Evolutionary conservation across 176 grass and related monocot species (phyloP), one percentile per base, ranked within the genome.

Genomic region (Chrysopogon serrulatus): DNA sequence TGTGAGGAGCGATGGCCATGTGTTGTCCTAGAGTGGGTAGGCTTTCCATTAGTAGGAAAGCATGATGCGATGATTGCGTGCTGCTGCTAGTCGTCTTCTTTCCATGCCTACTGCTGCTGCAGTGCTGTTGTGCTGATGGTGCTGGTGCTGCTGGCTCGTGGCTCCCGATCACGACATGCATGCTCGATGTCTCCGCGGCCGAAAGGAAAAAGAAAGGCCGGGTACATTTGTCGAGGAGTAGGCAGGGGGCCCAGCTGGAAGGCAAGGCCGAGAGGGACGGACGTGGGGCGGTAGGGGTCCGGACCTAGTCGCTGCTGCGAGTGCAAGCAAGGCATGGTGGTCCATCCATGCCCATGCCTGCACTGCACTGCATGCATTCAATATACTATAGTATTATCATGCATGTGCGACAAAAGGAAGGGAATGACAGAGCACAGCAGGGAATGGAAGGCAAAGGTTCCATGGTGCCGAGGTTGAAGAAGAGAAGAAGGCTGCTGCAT

Each of bases 401-500:
- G 40, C 35, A 66, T 89, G 45, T 83, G 79, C 86, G 83, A 79
- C 79, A 56, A 73, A 89, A 83, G 56, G 44, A 16, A 39, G 67
- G 37, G 36, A 86, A 53, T 68, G 66, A 67, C 77, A n/a, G n/a
- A n/a, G n/a, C n/a, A n/a, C n/a, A 56, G 65, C 23, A 65, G 15
- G 2, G 47, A 70, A 43, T 44, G 9, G 42, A 33, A 11, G 64
- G 32, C 63, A 21, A 36, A 17, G 64, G 9, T n/a, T n/a, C n/a
- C n/a, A n/a, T n/a, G n/a, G n/a, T 17, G 12, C 17, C 8, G 10
- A 34, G 33, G 35, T 19, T 35, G 32, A 64, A 16, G 28, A 63
- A 31, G 24, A 13, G 11, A 12, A 65, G 33, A 39, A 68, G 65
- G 65, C 65, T 68, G n/a, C n/a, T n/a, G n/a, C n/a, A n/a, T n/a